These are phyloP conservation scores for Xylaria sp. DNA, from an alignment of 2,329 filamentous ascomycete genomes.

Conservation along the genomic window DNA sequence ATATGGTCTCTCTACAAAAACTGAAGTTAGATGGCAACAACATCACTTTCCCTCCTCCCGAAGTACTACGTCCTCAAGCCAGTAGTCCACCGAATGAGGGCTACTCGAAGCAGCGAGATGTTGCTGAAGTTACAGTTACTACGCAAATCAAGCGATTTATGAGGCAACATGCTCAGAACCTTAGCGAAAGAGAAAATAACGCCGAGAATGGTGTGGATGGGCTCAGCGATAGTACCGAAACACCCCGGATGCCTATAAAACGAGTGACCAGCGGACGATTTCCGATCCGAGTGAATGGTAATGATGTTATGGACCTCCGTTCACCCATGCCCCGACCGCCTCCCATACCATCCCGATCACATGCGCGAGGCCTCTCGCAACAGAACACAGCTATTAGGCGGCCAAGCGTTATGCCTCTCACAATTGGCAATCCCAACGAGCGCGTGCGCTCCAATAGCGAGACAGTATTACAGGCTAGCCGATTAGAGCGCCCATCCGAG, in stretches of 20 bases:
- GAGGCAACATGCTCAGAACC: constrained; percentile 59
- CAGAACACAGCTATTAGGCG: constrained; percentile 73
- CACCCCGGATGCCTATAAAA: constrained; percentile 75
- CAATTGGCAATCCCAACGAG: constrained; percentile 76
- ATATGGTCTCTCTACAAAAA: constrained; percentile 89
- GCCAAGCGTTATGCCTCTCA: constrained; percentile 77
- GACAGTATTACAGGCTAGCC: constrained; percentile 62
- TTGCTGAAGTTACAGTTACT: constrained; percentile 69
- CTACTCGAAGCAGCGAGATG: constrained; percentile 70
- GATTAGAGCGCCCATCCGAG: constrained; percentile 63
- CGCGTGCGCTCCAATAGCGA: constrained; percentile 74
- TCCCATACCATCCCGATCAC: constrained; percentile 82
- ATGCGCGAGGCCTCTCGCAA: constrained; percentile 80
- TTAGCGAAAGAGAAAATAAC: constrained; percentile 62
- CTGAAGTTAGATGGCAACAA: constrained; percentile 92
- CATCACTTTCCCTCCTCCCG: constrained; percentile 80
- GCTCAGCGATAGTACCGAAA: constrained; percentile 80
- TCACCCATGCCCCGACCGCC: constrained; percentile 77
- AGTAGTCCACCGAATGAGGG: constrained; percentile 67
- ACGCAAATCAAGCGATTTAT: constrained; percentile 71
- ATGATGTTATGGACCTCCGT: constrained; percentile 73
- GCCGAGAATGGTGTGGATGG: constrained; percentile 69
- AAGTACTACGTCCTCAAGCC: constrained; percentile 70
- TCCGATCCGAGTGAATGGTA: constrained; percentile 77
- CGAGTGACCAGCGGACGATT: constrained; percentile 73